Evolutionary conservation across 257 asterid genomes (phyloP).

Genomic region (Vinca minor): DNA sequence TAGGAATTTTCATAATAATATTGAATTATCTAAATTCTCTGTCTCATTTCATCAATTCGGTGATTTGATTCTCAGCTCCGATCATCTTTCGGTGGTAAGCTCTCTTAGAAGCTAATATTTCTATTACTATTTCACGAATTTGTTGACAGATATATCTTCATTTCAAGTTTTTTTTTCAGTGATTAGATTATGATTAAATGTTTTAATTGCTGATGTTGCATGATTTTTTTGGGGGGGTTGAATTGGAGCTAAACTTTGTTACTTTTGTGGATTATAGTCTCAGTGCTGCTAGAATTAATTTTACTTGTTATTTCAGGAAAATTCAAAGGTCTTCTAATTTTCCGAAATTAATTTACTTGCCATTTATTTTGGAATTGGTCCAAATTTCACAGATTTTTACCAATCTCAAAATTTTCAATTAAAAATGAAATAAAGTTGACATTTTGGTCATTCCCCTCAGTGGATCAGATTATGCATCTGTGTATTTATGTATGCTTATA

Average conservation of each 20-base stretch:
- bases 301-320: no score
- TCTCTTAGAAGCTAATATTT: neutral
- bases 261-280: neutral
- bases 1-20: no score
- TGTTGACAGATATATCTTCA: neutral
- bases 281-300: neutral
- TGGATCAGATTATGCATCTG: neutral
- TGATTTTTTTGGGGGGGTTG: no score
- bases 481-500: no score
- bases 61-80: neutral
- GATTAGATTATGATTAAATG: no score
- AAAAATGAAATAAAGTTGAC: no score
- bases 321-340: neutral
- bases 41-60: neutral
- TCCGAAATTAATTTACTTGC: neutral
- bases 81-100: constrained; percentile 2
- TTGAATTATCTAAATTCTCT: no score
- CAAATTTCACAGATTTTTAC: no score
- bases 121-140: neutral
- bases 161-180: neutral
- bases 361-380: neutral
- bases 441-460: neutral
- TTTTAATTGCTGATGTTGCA: no score
- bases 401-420: neutral
- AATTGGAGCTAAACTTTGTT: neutral